phyloP scores from a whole-genome alignment of 2,329 filamentous ascomycete species.

The Furcasterigmium sp. region DNA sequence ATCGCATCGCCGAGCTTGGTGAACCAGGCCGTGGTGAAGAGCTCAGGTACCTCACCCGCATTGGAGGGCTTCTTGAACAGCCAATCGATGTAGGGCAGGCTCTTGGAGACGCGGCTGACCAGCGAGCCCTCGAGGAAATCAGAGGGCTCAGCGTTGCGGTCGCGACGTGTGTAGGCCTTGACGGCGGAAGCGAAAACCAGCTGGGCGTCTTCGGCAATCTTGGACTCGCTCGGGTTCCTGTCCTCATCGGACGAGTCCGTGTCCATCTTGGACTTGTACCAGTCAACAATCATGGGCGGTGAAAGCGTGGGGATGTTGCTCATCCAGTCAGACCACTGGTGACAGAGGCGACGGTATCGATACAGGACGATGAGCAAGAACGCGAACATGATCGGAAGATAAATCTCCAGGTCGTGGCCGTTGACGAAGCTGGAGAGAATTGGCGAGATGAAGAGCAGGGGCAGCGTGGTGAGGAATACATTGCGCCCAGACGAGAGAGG shows the following conservation, averaged over 20 bases:
- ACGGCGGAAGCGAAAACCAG: slow-evolving; percentile 27
- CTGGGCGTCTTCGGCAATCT: slow-evolving; percentile 15
- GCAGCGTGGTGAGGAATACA: slow-evolving; percentile 48
- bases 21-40: slow-evolving; percentile 28
- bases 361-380: slow-evolving; percentile 47
- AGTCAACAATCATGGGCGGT: slow-evolving; percentile 43
- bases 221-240: slow-evolving; percentile 7
- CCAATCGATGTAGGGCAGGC: slow-evolving; percentile 28
- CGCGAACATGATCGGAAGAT: slow-evolving; percentile 46
- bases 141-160: slow-evolving; percentile 4
- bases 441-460: slow-evolving; percentile 51
- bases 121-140: slow-evolving; percentile 12
- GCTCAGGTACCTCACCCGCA: slow-evolving; percentile 18
- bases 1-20: slow-evolving; percentile 25
- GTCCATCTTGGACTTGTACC: slow-evolving; percentile 33
- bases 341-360: slow-evolving; percentile 46
- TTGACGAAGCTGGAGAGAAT: slow-evolving; percentile 47
- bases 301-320: slow-evolving; percentile 41
- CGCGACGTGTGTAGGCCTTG: slow-evolving; percentile 16
- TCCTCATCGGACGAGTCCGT: slow-evolving; percentile 13
- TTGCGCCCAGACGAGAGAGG: slow-evolving; percentile 52
- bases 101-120: slow-evolving; percentile 16
- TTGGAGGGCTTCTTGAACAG: slow-evolving; percentile 25
- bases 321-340: slow-evolving; percentile 56
- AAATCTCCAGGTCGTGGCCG: slow-evolving; percentile 49